Base-by-base conservation (phyloP, 768 basidiomycete species). In the Amanita muscaria region DNA sequence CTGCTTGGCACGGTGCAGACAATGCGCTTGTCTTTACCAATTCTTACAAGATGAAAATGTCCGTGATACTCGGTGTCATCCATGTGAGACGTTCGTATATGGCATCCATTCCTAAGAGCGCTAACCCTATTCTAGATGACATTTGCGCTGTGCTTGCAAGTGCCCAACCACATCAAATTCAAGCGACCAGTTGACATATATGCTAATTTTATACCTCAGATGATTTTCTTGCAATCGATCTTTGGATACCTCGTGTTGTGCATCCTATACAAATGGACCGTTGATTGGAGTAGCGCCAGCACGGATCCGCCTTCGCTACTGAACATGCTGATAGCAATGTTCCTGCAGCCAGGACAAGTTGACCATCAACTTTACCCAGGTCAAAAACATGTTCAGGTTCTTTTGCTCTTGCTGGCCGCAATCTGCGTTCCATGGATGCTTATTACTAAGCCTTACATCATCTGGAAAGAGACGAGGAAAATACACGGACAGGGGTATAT, bases 31-130 rank as follows among this genome's bases (percentile, higher is more conserved):
- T 96, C 33, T 99, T 98, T 65, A 86, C 85, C 42, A 99, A 99
- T 65, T 97, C 93, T 30, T 94, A 94, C 72, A 99, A 98, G 80
- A 99, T 99, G 96, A 98, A 99, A 70, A 91, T 98, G 90, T 88
- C 90, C 16, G 83, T 99, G 57, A 79, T 98, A 27, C 64, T 99
- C 42, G 96, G 96, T 61, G 93, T 99, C 52, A 86, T 87, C 48
- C 94, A 99, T 63, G 94, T 97, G 67, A 54, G 81, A 66, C 37
- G 29, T 23, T 44, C 15, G 16, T 50, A 18, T 32, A 15, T 31
- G 23, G 34, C 29, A 18, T 22, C n/a, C 39, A 16, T 27, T 12
- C 18, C 22, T 38, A 24, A 38, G 50, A 38, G 53, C 44, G 32
- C 41, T 29, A 46, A 46, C 25, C 21, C 22, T 42, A 47, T 47